Conservation (phyloP, 345 rosid genomes). For the Brassica incana region DNA sequence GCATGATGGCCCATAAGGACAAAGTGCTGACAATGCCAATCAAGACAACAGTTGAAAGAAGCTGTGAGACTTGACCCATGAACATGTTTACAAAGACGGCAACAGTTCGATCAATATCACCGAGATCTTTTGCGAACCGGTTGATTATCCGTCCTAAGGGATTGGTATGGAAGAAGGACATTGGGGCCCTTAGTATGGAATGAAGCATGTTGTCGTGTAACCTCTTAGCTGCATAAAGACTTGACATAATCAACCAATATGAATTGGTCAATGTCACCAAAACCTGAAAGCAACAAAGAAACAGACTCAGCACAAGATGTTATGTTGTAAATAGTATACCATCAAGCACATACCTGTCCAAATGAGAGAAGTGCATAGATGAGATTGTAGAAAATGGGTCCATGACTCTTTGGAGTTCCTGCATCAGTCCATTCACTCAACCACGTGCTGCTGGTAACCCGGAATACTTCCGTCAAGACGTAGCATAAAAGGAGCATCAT, state of each 20-base stretch:
- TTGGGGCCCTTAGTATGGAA: conserved; percentile 92
- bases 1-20: conserved; percentile 99
- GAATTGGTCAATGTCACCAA: conserved; percentile 79
- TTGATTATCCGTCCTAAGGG: conserved; percentile 95
- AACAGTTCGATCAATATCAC: conserved; percentile 91
- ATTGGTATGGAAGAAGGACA: conserved; percentile 95
- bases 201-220: conserved; percentile 90
- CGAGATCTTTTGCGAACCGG: conserved; percentile 96
- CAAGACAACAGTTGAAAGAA: conserved; percentile 90
- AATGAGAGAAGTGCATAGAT: conserved; percentile 70
- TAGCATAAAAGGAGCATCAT: conserved; percentile 73
- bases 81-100: conserved; percentile 80
- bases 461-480: conserved; percentile 68
- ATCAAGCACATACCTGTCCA: conserved; percentile 68
- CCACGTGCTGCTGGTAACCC: conserved; percentile 97
- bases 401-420: conserved; percentile 51
- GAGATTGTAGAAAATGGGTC: conserved; percentile 73
- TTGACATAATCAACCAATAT: conserved; percentile 85
- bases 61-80: conserved; percentile 80
- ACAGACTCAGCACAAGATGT: conserved; percentile 23
- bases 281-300: conserved; percentile 56
- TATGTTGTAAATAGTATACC: not conserved
- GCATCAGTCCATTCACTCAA: conserved; percentile 94
- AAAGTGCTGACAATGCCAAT: conserved; percentile 96
- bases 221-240: conserved; percentile 88